These are phyloP conservation scores for Globisporangium cederbergense DNA, from an alignment of 352 stramenopile species.

Conservation along the genomic window DNA sequence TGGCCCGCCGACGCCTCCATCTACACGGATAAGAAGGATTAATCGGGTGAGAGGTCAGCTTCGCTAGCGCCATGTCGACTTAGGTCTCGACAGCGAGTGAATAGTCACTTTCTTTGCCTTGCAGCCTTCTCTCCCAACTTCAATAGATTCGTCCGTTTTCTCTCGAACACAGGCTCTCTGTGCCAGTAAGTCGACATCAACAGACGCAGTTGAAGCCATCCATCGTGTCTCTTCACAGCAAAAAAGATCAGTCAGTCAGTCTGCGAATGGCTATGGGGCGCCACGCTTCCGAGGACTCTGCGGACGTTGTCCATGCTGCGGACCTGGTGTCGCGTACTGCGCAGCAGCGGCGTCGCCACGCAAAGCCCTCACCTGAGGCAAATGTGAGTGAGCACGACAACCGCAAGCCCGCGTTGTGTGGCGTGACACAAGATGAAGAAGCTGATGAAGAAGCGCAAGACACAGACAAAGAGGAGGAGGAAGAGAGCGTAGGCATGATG, in stretches of 20 bases:
- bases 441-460: background rate
- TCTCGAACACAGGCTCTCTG: background rate
- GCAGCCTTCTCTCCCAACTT: background rate
- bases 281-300: background rate
- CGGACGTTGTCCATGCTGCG: background rate
- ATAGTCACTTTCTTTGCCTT: background rate
- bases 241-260: no score
- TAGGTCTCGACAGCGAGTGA: background rate
- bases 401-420: background rate
- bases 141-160: background rate
- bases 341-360: background rate
- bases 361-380: background rate
- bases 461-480: background rate
- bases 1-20: slow-evolving; percentile 70
- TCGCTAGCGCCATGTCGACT: background rate
- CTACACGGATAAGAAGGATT: slow-evolving; percentile 47
- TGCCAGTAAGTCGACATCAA: background rate
- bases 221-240: slow-evolving; percentile 4
- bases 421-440: background rate
- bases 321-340: background rate
- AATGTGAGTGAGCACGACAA: background rate
- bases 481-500: slow-evolving; percentile 17
- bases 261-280: background rate
- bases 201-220: slow-evolving; percentile 1
- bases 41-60: background rate